Conservation (phyloP, 192 early-diverging fungal species). For the Coemansia sp. region DNA sequence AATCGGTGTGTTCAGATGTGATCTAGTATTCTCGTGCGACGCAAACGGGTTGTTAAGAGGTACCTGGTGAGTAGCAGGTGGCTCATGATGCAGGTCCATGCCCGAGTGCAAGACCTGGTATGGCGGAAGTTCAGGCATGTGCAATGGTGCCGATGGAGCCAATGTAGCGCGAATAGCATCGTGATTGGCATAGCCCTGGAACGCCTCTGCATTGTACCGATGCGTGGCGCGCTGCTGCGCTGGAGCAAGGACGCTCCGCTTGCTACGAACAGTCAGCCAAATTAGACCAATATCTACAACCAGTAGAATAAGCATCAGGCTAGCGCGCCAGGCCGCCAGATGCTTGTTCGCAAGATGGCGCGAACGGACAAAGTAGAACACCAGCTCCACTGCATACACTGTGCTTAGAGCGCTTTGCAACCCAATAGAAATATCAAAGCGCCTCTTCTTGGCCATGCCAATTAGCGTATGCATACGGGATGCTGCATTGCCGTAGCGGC, state of each 20-base stretch:
- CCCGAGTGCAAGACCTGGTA: conserved; percentile 4
- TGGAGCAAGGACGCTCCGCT: conserved; percentile 1
- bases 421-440: conserved; percentile 49
- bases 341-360: conserved; percentile 31
- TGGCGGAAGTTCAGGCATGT: conserved; percentile 3
- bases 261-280: conserved; percentile 47
- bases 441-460: conserved; percentile 21
- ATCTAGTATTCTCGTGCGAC: conserved; percentile 10
- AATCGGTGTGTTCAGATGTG: conserved; percentile 44
- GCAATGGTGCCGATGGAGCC: background rate
- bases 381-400: conserved; percentile 33
- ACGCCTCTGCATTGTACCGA: background rate
- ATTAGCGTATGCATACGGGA: conserved; percentile 7
- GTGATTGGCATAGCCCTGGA: conserved; percentile 1
- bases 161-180: background rate
- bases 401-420: conserved; percentile 36
- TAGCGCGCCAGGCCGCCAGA: conserved; percentile 45
- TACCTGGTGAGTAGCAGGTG: background rate
- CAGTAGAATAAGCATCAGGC: conserved; percentile 41
- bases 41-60: conserved; percentile 6
- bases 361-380: conserved; percentile 47
- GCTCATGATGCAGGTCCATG: conserved; percentile 1
- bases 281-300: conserved; percentile 41
- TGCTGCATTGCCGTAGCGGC: conserved; percentile 17
- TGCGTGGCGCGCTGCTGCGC: background rate